Conservation (phyloP, 768 basidiomycete species). For the Phaeotremella skinneri region DNA sequence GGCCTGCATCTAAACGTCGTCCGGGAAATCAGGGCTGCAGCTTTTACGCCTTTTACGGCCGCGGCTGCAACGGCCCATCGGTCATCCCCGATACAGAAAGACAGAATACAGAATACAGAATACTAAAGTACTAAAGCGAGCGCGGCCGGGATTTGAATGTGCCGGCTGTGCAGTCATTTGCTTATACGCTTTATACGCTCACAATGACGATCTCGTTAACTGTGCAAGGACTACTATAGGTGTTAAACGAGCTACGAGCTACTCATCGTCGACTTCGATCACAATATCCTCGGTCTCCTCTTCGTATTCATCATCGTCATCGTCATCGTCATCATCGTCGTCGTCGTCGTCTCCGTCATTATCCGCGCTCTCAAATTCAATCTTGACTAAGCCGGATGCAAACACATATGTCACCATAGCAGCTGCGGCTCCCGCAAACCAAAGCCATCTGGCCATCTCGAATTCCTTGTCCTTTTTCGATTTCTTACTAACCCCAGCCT, state of each 20-base stretch:
- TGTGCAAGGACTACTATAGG: too few relatives aligned
- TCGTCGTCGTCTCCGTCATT: constrained; percentile 7
- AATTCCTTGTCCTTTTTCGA: constrained; percentile 31
- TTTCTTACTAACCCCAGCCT: constrained; percentile 17
- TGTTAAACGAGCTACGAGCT: constrained; percentile 6
- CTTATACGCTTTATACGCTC: too few relatives aligned
- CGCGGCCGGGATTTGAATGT: too few relatives aligned
- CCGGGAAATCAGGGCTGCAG: too few relatives aligned
- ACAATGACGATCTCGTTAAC: too few relatives aligned
- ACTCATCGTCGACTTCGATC: constrained; percentile 11
- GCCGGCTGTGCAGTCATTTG: too few relatives aligned
- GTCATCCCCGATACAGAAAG: too few relatives aligned
- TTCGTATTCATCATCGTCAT: constrained; percentile 13
- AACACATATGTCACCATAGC: constrained; percentile 44
- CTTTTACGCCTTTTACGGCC: too few relatives aligned
- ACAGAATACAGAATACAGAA: too few relatives aligned
- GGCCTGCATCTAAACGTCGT: too few relatives aligned
- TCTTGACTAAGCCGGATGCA: constrained; percentile 33
- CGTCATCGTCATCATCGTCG: constrained; percentile 20
- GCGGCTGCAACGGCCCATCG: too few relatives aligned
- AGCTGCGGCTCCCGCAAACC: constrained; percentile 37
- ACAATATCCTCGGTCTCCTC: constrained; percentile 14
- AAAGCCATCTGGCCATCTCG: constrained; percentile 38
- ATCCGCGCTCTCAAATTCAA: constrained; percentile 25
- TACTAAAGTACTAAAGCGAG: too few relatives aligned